phyloP scores from a whole-genome alignment of 1,139 yeast genomes.

The Zygosaccharomyces sapae region DNA sequence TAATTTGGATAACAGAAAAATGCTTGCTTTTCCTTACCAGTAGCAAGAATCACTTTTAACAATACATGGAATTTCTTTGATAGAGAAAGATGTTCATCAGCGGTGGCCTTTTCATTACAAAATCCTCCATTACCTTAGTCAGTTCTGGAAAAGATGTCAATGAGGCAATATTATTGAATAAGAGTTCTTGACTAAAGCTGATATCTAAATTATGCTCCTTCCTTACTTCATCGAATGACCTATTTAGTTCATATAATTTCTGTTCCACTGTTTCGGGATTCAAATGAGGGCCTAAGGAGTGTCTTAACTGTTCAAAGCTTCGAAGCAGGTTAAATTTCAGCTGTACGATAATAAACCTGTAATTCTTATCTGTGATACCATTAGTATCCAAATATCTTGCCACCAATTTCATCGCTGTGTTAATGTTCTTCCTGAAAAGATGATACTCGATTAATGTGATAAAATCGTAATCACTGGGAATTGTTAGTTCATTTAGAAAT shows the following conservation, averaged over 20 bases:
- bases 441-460: conserved; percentile 24
- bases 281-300: conserved; percentile 15
- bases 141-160: conserved; percentile 16
- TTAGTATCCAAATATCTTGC: conserved; percentile 16
- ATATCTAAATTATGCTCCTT: conserved; percentile 12
- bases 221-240: conserved; percentile 16
- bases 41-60: conserved; percentile 19
- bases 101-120: conserved; percentile 8
- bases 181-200: conserved; percentile 13
- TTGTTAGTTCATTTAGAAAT: conserved; percentile 26
- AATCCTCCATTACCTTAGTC: conserved; percentile 14
- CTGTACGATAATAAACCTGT: conserved; percentile 15
- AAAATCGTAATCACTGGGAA: conserved; percentile 23
- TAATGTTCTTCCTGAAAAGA: conserved; percentile 18
- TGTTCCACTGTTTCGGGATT: conserved; percentile 8
- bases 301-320: conserved; percentile 19
- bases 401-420: conserved; percentile 19
- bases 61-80: conserved; percentile 17
- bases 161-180: conserved; percentile 18
- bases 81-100: conserved; percentile 7
- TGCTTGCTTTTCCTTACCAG: conserved; percentile 21
- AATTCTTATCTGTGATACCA: conserved; percentile 12
- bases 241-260: conserved; percentile 12
- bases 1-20: conserved; percentile 17
- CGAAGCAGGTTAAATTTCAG: conserved; percentile 25